Base-by-base conservation (phyloP, 371 early-diverging fungal genomes). In the Choanephora cucurbitarum region DNA sequence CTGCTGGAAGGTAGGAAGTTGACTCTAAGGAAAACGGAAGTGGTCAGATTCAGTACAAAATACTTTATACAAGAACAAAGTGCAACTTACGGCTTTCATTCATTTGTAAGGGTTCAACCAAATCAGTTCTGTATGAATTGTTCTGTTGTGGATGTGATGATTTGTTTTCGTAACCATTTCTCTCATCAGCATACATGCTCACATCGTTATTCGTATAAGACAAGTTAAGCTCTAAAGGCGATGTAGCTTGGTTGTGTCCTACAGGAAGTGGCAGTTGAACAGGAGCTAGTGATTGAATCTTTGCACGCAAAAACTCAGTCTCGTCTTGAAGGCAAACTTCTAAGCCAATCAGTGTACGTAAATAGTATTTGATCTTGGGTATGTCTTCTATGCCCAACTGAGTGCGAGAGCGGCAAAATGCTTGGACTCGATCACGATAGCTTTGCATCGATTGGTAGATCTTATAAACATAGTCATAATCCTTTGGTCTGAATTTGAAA, bases 281-380 rank as follows among this genome's bases (percentile, higher is more conserved):
- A 17, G 77, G 75, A 1, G 62, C 46, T 7, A 82, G 53, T 5
- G 57, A 60, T 24, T 76, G 64, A n/a, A 84, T 54, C 39, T 80
- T 83, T 17, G 60, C 51, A 4, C 76, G 70, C 15, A 85, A 58
- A 18, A 71, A 72, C 2, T 75, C 74, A 0, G 73, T 65, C 54
- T 82, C 77, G 8, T 66, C 69, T 22, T 60, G 70, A 14, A 86
- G 57, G 11, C 69, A 55, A 8, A 90, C 67, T 15, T 78, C 75
- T 31, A 86, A 69, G 0, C 90, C 90, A 40, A 83, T 80, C 19
- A 85, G 57, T 55, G 82, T 80, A 1, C 86, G 77, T 32, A 87
- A 58, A 51, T 71, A 69, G 0, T 64, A 58, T 55, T 78, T 79
- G 18, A 78, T 70, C 44, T 49, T 63, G 5, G 62, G 57, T 19